These are phyloP conservation scores for Polygonum aviculare DNA, from an alignment of 148 eudicot species.

Conservation along the genomic window DNA sequence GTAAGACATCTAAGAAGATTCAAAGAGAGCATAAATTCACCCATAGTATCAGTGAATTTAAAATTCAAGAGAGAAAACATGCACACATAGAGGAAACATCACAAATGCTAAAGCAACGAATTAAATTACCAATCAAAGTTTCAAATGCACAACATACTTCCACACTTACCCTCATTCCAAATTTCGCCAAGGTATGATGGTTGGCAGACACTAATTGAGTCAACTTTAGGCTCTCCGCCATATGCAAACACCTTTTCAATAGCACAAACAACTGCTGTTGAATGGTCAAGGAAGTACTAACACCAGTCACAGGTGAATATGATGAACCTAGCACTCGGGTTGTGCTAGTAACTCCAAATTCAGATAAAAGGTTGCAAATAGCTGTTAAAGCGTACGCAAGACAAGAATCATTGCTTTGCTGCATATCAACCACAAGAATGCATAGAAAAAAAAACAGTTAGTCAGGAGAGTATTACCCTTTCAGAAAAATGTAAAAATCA, in stretches of 20 bases:
- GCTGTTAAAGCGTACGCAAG: conserved; percentile 88
- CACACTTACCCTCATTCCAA: conserved; percentile 58
- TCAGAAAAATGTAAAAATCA: not conserved
- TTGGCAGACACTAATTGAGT: conserved; percentile 66
- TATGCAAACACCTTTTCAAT: conserved; percentile 63
- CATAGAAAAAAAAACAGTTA: not conserved
- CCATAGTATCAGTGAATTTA: not conserved
- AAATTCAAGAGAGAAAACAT: not conserved
- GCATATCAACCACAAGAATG: conserved; percentile 27
- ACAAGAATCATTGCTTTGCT: conserved; percentile 82
- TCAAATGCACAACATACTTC: not conserved
- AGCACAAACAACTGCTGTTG: conserved; percentile 86
- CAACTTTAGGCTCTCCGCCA: conserved; percentile 79
- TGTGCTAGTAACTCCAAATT: conserved; percentile 60
- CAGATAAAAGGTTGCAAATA: conserved; percentile 77
- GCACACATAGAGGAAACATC: not conserved
- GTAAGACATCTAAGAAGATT: not conserved
- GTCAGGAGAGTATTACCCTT: not conserved
- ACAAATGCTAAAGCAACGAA: not conserved
- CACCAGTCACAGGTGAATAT: conserved; percentile 52
- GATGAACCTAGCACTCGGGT: conserved; percentile 79
- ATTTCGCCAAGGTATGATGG: conserved; percentile 83
- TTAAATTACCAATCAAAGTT: not conserved
- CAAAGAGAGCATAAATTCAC: not conserved
- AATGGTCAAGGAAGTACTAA: conserved; percentile 56